Conservation (phyloP, 148 eudicot species). For the Heliamphora exappendiculata region DNA sequence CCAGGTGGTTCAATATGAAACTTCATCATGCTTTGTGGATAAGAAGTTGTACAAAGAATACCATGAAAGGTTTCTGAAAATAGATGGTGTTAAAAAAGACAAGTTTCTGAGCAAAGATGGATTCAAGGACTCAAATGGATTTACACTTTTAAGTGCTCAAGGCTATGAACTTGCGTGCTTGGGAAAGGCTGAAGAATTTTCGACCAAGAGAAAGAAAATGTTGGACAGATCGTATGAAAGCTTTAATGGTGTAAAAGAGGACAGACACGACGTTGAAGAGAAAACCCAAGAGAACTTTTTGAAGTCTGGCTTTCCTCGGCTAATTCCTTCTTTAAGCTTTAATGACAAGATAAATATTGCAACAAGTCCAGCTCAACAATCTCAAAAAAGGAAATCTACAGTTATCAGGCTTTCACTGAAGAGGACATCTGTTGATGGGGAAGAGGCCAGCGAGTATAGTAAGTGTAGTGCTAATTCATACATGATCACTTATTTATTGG, state of each 20-base stretch:
- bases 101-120: slow-evolving; percentile 22
- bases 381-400: slow-evolving; percentile 45
- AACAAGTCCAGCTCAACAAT: slow-evolving; percentile 21
- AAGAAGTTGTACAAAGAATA: slow-evolving; percentile 43
- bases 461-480: slow-evolving; percentile 13
- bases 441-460: slow-evolving; percentile 41
- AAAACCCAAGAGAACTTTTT: slow-evolving; percentile 28
- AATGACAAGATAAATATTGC: slow-evolving; percentile 35
- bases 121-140: slow-evolving; percentile 22
- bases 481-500: not conserved
- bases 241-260: slow-evolving; percentile 39
- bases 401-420: slow-evolving; percentile 63
- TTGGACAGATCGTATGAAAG: slow-evolving; percentile 42
- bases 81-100: slow-evolving; percentile 35
- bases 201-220: slow-evolving; percentile 30
- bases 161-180: slow-evolving; percentile 23
- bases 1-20: slow-evolving; percentile 46
- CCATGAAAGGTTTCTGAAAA: slow-evolving; percentile 35
- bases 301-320: slow-evolving; percentile 42
- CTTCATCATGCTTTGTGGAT: slow-evolving; percentile 45
- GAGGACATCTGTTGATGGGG: slow-evolving; percentile 59
- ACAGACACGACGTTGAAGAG: slow-evolving; percentile 27
- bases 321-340: slow-evolving; percentile 43
- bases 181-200: slow-evolving; percentile 39
- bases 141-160: slow-evolving; percentile 19